Percentiles rank a stretch among this genome's conserved stretches.
Conservation (phyloP, 2,329 filamentous ascomycete genomes). For the Penicillium sp. region DNA sequence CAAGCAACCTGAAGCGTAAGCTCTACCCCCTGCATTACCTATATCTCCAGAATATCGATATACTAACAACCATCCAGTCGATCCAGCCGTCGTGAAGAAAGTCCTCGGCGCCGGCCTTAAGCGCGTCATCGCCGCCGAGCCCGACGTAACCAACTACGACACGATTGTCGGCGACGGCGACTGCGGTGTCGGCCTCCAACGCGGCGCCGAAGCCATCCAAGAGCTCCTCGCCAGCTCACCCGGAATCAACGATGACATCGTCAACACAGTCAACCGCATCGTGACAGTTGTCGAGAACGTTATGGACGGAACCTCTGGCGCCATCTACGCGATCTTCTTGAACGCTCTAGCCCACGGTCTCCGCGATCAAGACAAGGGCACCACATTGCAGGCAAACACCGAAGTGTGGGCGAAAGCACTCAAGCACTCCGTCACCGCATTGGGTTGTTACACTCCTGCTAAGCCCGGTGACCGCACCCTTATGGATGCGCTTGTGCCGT, state of each 20-base stretch:
- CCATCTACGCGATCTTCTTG: conserved; percentile 82
- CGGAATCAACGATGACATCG: conserved; percentile 56
- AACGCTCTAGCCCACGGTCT: conserved; percentile 76
- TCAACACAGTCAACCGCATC: conserved; percentile 60
- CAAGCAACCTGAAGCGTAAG: conserved; percentile 56
- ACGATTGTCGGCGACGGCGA: conserved; percentile 89
- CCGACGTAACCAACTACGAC: conserved; percentile 66
- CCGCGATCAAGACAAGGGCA: conserved; percentile 51
- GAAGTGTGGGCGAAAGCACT: conserved; percentile 67
- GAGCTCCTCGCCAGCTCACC: conserved; percentile 41
- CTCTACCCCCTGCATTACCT: conserved; percentile 4
- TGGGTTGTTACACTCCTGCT: conserved; percentile 85
- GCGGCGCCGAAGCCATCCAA: conserved; percentile 70
- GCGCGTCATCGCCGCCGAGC: conserved; percentile 62
- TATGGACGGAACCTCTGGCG: conserved; percentile 76
- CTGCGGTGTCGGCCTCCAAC: conserved; percentile 81
- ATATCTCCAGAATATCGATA: neutral
- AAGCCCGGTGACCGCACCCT: conserved; percentile 85
- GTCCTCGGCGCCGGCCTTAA: conserved; percentile 57
- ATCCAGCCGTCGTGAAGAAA: conserved; percentile 51
- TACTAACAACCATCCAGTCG: conserved; percentile 41
- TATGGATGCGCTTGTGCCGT: conserved; percentile 85
- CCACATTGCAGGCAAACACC: conserved; percentile 47
- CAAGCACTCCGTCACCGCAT: conserved; percentile 65
- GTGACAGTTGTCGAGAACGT: conserved; percentile 64